Percentiles rank a stretch among this genome's conserved stretches.
Evolutionary conservation across 495 filamentous ascomycete species (phyloP).

Genomic region (Corynascus novoguineensis): DNA sequence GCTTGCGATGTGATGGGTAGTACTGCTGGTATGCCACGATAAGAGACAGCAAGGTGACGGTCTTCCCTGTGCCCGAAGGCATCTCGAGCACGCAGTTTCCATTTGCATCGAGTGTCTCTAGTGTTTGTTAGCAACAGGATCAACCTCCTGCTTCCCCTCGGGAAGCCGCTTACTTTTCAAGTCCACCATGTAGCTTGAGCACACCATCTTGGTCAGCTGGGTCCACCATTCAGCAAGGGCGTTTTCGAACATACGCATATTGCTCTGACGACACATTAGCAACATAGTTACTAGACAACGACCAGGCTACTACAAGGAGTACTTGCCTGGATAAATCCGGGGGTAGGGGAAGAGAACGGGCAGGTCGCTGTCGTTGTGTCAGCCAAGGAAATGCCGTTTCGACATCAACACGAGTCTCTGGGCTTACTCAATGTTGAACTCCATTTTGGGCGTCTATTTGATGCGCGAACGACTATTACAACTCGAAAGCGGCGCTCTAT

Average conservation of each 20-base stretch:
- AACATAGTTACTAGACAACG: background rate
- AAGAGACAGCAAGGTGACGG: conserved; percentile 86
- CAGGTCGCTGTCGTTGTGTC: conserved; percentile 58
- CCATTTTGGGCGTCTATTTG: conserved; percentile 53
- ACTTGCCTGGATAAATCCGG: conserved; percentile 79
- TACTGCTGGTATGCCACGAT: conserved; percentile 95
- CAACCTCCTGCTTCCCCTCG: background rate
- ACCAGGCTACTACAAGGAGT: background rate
- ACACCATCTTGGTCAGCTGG: conserved; percentile 1
- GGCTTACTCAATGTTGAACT: conserved; percentile 79
- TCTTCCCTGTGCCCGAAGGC: conserved; percentile 99
- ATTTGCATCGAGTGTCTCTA: conserved; percentile 81
- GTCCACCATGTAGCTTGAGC: conserved; percentile 85
- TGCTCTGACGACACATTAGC: conserved; percentile 53
- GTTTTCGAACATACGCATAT: conserved; percentile 63
- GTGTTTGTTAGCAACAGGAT: background rate
- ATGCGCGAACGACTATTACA: background rate
- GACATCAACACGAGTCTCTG: background rate
- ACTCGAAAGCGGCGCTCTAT: background rate
- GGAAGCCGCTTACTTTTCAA: conserved; percentile 62
- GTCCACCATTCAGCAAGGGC: background rate
- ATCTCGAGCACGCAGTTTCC: conserved; percentile 99
- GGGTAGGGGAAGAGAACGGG: conserved; percentile 96
- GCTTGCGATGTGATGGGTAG: conserved; percentile 82
- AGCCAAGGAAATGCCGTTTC: background rate